Percentiles rank a stretch among this genome's conserved stretches.
Conservation (phyloP, 1,139 yeast genomes). For the Hansenula lynferdii region DNA sequence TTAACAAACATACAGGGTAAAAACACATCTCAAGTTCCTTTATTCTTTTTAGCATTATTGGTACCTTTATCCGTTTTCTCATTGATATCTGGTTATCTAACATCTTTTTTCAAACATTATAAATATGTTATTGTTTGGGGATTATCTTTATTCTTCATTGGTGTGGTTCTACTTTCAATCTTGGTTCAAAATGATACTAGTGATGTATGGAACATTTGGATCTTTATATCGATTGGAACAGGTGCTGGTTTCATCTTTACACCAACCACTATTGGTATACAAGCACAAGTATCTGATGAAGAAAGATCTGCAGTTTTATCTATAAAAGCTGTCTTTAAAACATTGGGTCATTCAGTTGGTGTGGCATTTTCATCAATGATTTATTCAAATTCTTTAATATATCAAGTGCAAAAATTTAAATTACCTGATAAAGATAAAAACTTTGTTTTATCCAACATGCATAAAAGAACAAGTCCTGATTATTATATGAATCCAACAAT, state of each 20-base stretch:
- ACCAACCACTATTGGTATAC: slow-evolving; percentile 49
- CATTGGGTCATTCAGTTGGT: slow-evolving; percentile 50
- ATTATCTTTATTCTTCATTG: slow-evolving; percentile 36
- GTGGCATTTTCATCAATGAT: slow-evolving; percentile 40
- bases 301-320: slow-evolving; percentile 51
- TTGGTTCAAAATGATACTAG: slow-evolving; percentile 18
- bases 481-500: background rate
- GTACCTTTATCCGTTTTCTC: slow-evolving; percentile 36
- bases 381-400: slow-evolving; percentile 34
- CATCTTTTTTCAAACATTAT: slow-evolving; percentile 38
- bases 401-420: slow-evolving; percentile 3
- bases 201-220: slow-evolving; percentile 26
- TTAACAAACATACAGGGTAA: slow-evolving; percentile 40
- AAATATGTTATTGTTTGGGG: slow-evolving; percentile 38
- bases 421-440: background rate
- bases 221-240: slow-evolving; percentile 37
- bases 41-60: slow-evolving; percentile 37
- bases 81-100: slow-evolving; percentile 36
- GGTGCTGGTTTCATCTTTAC: slow-evolving; percentile 49
- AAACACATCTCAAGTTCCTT: slow-evolving; percentile 32
- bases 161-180: slow-evolving; percentile 10
- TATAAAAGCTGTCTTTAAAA: slow-evolving; percentile 43
- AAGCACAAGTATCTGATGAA: slow-evolving; percentile 40
- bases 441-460: background rate
- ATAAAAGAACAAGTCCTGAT: background rate